Conservation (phyloP, 176 grass and related monocot genomes). For the Bonia amplexicaulis region DNA sequence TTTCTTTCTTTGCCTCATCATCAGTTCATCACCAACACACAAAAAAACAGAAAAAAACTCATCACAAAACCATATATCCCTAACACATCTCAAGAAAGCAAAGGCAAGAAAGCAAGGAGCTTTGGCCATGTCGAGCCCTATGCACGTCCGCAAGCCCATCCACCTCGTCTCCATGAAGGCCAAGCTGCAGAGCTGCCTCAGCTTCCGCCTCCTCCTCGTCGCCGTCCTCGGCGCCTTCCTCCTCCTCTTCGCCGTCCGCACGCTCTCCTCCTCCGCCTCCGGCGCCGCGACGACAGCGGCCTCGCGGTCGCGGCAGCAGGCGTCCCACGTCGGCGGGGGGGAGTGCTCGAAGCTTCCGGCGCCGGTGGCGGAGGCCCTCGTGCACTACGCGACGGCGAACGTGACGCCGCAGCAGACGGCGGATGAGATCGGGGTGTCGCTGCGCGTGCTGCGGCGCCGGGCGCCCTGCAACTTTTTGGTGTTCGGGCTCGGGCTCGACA, state of each 20-base stretch:
- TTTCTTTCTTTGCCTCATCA: background rate
- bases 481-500: conserved; percentile 57
- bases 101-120: background rate
- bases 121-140: conserved; percentile 37
- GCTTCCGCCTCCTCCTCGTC: conserved; percentile 28
- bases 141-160: conserved; percentile 38
- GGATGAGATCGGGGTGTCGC: conserved; percentile 48
- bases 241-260: conserved; percentile 34
- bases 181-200: conserved; percentile 24
- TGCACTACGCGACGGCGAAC: conserved; percentile 55
- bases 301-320: background rate
- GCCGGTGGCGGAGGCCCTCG: conserved; percentile 44
- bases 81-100: background rate
- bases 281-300: rapidly evolving
- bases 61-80: background rate
- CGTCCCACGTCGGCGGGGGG: background rate
- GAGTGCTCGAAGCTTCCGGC: conserved; percentile 15
- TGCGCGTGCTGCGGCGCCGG: conserved; percentile 34
- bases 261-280: background rate
- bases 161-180: conserved; percentile 40
- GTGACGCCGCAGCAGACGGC: conserved; percentile 51
- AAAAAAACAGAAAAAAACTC: background rate
- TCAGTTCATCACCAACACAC: background rate
- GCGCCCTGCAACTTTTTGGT: conserved; percentile 75
- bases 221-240: conserved; percentile 28